Base-by-base conservation (phyloP, 2,329 filamentous ascomycete species). In the Blastomyces gilchristii region DNA sequence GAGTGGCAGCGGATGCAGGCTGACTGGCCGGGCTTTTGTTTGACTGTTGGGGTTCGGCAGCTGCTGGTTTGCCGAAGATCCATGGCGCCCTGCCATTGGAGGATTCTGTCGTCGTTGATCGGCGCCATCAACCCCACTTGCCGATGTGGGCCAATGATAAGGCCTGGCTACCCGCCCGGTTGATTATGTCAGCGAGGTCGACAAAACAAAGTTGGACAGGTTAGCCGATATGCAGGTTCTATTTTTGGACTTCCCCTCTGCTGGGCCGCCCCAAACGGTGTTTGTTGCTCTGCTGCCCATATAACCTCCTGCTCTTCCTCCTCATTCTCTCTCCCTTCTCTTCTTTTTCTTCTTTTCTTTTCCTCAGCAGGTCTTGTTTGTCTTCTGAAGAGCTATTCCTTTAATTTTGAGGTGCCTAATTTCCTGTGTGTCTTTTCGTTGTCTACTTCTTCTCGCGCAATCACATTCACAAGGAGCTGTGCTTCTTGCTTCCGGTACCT, bases 361-460 rank as follows among this genome's bases (percentile, higher is more conserved):
- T 83, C 83, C 78, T 80, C 79, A 85, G 84, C 85, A 87, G 87
- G 84, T 80, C 79, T 72, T 76, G 54, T 70, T 71, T 65, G 66
- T 67, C 66, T 47, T 59, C 67, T 57, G 62, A 58, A 63, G 69
- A 69, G 70, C 70, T 72, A 72, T 68, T 69, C 70, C 65, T 63
- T 58, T 66, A 65, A 53, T 63, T 65, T 71, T 71, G 62, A 66
- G 67, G 66, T 66, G 63, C 57, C 62, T 60, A 60, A 18, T 43
- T 60, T 39, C 57, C 31, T 28, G 43, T 56, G 25, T 28, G 75
- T 79, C 82, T 81, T 78, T 73, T 71, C 70, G 69, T 68, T 70
- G 71, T 70, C 72, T 70, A 74, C n/a, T n/a, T n/a, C 58, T 60
- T 57, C 53, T 56, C 49, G 43, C 58, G 37, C 49, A 53, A 22